Evolutionary conservation across 345 rosid species (phyloP), one percentile per base, ranked within the genome.

Genomic region (Barbarea vulgaris): DNA sequence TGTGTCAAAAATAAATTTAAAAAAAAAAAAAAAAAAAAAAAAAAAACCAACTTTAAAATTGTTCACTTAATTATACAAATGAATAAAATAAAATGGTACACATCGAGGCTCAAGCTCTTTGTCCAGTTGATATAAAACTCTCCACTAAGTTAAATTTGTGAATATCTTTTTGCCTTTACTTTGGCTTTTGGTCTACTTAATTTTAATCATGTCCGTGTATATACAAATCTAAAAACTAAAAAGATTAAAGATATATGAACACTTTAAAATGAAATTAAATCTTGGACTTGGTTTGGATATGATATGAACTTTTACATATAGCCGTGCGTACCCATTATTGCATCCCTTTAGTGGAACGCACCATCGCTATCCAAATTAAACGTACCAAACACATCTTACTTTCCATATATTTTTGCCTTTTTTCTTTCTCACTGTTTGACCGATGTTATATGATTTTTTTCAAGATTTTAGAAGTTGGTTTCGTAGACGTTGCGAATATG

Each of bases 321-420:
- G 63, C 54, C 70, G 76, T 72, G 69, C 50, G 42, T 9, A 13
- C 33, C 33, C 69, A 62, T 62, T 37, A 62, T 52, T 72, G 21
- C 62, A 39, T 27, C 52, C 6, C 76, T 62, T 62, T 39, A 52
- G 69, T 72, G 77, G 70, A 52, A 62, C 24, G 69, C 77, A 62
- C 69, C 76, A 72, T 62, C 62, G 31, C 33, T 72, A 30, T 72
- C 76, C 62, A 31, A 15, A 62, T 72, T 51, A 62, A 72, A 72
- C 67, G 50, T 47, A 34, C 30, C 42, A 28, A 25, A 56, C 62
- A 11, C 67, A 60, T 47, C 6, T 33, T 22, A 34, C 27, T 71
- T 58, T 37, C 19, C 34, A 11, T 9, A 46, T 57, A 31, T 2
- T 24, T 70, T 47, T 22, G 75, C 28, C 21, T 36, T 50, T 71